These are phyloP conservation scores for Tulasnella sp. DNA, from an alignment of 768 basidiomycete species.

Conservation along the genomic window DNA sequence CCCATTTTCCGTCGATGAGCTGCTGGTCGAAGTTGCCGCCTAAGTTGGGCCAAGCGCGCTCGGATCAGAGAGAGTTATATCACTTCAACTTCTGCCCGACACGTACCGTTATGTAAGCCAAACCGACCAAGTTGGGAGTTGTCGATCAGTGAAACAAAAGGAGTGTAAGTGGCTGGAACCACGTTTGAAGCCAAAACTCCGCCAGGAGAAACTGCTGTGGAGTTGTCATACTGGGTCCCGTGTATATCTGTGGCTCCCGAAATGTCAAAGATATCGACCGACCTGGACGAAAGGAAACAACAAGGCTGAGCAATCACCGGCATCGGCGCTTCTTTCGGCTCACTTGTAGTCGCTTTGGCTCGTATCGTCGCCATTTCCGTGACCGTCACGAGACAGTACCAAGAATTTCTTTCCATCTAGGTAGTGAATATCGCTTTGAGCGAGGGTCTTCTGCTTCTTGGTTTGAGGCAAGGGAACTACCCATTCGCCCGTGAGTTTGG, in stretches of 20 bases:
- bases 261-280: slow-evolving; percentile 54
- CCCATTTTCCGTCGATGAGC: slow-evolving; percentile 61
- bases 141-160: slow-evolving; percentile 52
- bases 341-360: slow-evolving; percentile 49
- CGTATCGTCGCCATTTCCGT: slow-evolving; percentile 49
- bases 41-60: slow-evolving; percentile 24
- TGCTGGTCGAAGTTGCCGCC: slow-evolving; percentile 44
- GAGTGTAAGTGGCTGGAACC: slow-evolving; percentile 46
- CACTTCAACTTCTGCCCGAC: neutral
- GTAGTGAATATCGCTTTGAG: slow-evolving; percentile 52
- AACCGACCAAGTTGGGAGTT: slow-evolving; percentile 48
- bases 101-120: slow-evolving; percentile 53
- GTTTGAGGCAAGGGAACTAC: slow-evolving; percentile 51
- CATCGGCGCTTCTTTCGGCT: neutral
- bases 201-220: slow-evolving; percentile 39
- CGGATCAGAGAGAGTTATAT: neutral
- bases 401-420: slow-evolving; percentile 49
- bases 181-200: slow-evolving; percentile 44
- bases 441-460: slow-evolving; percentile 43
- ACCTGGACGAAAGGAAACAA: slow-evolving; percentile 32
- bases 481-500: slow-evolving; percentile 48
- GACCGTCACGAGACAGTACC: slow-evolving; percentile 50
- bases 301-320: neutral
- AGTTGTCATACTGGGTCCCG: slow-evolving; percentile 47
- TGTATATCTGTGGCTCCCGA: slow-evolving; percentile 53